A percentile compares a stretch with the other conserved stretches of the same genome.
Conservation (phyloP, 306 rosid species). For the Cyamopsis tetragonoloba region DNA sequence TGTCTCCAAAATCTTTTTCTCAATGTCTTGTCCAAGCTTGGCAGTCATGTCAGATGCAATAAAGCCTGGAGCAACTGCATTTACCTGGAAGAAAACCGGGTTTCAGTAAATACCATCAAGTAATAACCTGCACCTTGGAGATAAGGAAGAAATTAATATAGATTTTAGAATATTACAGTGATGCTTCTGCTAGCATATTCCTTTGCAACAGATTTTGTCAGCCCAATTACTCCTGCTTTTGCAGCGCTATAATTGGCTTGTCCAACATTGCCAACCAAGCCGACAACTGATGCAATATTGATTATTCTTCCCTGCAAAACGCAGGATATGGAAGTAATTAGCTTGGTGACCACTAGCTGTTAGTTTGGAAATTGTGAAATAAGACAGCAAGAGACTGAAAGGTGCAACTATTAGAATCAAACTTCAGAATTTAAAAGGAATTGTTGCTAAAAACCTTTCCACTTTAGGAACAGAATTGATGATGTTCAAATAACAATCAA, state of each 20-base stretch:
- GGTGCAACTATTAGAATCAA: background rate
- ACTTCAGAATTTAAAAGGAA: background rate
- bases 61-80: conserved; percentile 96
- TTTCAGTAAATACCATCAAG: conserved; percentile 19
- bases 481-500: background rate
- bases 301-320: conserved; percentile 82
- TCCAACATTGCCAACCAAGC: conserved; percentile 86
- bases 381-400: background rate
- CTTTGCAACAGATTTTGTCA: conserved; percentile 84
- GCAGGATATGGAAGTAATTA: conserved; percentile 10
- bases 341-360: background rate
- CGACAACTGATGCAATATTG: conserved; percentile 94
- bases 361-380: conserved; percentile 2
- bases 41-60: conserved; percentile 98
- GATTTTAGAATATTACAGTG: conserved; percentile 44
- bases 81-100: conserved; percentile 56
- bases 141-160: conserved; percentile 12
- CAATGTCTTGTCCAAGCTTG: conserved; percentile 73
- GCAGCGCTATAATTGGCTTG: conserved; percentile 99
- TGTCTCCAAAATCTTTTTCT: conserved; percentile 75
- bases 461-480: background rate
- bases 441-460: background rate
- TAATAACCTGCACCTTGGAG: background rate
- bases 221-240: conserved; percentile 97
- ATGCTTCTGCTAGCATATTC: conserved; percentile 89